phyloP scores from a whole-genome alignment of 2,329 filamentous ascomycete genomes.

The Arthroderma sp. region DNA sequence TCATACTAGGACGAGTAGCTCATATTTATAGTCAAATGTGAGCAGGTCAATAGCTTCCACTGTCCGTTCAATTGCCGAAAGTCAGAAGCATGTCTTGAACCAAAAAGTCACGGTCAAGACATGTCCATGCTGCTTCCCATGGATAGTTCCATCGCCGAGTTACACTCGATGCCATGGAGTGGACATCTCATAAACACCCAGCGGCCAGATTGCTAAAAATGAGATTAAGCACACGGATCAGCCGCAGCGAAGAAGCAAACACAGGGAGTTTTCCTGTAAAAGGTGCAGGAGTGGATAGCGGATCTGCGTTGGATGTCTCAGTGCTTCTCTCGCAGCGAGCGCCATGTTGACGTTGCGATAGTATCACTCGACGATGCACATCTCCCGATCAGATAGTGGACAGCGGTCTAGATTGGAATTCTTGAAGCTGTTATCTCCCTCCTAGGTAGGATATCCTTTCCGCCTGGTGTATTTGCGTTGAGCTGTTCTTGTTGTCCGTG shows the following conservation, averaged over 20 bases:
- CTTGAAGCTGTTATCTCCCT: not conserved
- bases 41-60: not conserved
- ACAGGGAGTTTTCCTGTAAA: not conserved
- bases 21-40: not conserved
- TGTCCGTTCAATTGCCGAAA: not conserved
- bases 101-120: not conserved
- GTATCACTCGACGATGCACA: not conserved
- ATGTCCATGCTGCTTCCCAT: not conserved
- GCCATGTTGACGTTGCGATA: not conserved
- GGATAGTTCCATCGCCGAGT: constrained; percentile 2
- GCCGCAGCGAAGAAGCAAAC: not conserved
- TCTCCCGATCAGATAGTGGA: not conserved
- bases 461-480: not conserved
- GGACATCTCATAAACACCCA: not conserved
- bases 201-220: not conserved
- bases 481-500: not conserved
- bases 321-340: not conserved
- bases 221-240: not conserved
- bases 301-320: not conserved
- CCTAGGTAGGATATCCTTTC: not conserved
- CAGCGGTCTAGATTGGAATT: not conserved
- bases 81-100: constrained; percentile 2
- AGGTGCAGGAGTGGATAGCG: not conserved
- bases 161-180: not conserved
- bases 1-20: not conserved